Percentiles rank a stretch among this genome's conserved stretches.
Conservation (phyloP, 2,329 filamentous ascomycete species). For the Nannizziopsis arthrosporioides region DNA sequence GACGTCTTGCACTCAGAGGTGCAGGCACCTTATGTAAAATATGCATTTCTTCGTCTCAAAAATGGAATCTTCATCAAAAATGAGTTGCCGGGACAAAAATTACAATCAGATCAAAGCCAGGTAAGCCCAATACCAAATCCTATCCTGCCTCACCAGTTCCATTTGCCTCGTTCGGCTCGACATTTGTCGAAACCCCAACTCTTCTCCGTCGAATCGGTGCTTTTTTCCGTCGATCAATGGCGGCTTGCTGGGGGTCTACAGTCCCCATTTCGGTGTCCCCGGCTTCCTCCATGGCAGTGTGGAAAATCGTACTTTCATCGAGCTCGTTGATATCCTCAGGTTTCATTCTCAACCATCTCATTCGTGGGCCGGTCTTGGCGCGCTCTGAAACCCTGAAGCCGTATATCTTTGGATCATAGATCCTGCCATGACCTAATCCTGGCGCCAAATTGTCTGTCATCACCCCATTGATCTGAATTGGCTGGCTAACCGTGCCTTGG, state of each 20-base stretch:
- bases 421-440: slow-evolving; percentile 65
- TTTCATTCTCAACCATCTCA: slow-evolving; percentile 89
- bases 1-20: too few relatives aligned
- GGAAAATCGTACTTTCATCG: slow-evolving; percentile 51
- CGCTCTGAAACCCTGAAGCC: slow-evolving; percentile 90
- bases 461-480: slow-evolving; percentile 65
- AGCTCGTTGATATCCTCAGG: slow-evolving; percentile 69
- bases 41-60: background rate
- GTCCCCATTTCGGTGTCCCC: slow-evolving; percentile 32
- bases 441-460: slow-evolving; percentile 78
- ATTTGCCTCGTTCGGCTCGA: slow-evolving; percentile 28
- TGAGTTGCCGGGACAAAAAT: background rate
- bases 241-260: slow-evolving; percentile 23
- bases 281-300: slow-evolving; percentile 27
- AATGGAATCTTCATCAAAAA: background rate
- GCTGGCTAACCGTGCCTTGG: slow-evolving; percentile 30
- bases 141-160: slow-evolving; percentile 18
- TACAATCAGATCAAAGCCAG: background rate
- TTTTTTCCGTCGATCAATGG: slow-evolving; percentile 33
- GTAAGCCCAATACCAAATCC: background rate
- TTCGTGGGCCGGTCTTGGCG: slow-evolving; percentile 77
- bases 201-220: slow-evolving; percentile 34
- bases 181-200: slow-evolving; percentile 15
- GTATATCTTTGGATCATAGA: slow-evolving; percentile 94
- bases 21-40: background rate